Percentiles rank a stretch among this genome's conserved stretches.
These are phyloP conservation scores for Arachnomyces sp. DNA, from an alignment of 2,329 filamentous ascomycete species.

Conservation along the genomic window DNA sequence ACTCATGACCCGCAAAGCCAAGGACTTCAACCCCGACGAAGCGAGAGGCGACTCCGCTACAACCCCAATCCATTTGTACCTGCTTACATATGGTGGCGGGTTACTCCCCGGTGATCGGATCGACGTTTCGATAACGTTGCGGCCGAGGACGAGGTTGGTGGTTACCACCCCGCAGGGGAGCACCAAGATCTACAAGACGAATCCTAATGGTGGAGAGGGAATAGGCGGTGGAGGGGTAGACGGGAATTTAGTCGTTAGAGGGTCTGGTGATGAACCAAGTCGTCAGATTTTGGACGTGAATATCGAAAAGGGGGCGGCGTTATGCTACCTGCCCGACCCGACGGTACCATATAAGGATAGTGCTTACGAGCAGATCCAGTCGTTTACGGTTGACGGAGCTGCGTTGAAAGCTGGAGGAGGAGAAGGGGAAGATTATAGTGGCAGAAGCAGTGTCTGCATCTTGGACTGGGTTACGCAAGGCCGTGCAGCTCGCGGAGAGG, in stretches of 20 bases:
- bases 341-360: conserved; percentile 84
- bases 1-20: conserved; percentile 65
- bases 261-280: conserved; percentile 32
- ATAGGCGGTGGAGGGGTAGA: neutral
- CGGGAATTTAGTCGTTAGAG: neutral
- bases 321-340: conserved; percentile 74
- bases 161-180: conserved; percentile 62
- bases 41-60: conserved; percentile 31
- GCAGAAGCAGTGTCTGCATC: conserved; percentile 59
- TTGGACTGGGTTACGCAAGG: conserved; percentile 94
- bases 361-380: conserved; percentile 75
- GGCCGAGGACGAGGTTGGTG: conserved; percentile 56
- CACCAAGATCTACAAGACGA: conserved; percentile 92
- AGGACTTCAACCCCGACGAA: conserved; percentile 41
- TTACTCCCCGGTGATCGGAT: conserved; percentile 83
- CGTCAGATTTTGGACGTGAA: conserved; percentile 44
- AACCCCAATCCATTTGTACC: conserved; percentile 68
- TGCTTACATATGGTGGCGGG: conserved; percentile 90
- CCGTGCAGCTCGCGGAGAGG: conserved; percentile 73
- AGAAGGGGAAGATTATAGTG: too few relatives aligned
- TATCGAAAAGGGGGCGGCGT: conserved; percentile 42
- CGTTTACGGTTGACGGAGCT: conserved; percentile 54
- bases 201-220: conserved; percentile 9
- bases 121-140: conserved; percentile 61
- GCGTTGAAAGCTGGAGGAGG: conserved; percentile 13